Percentiles rank a stretch among this genome's conserved stretches.
Conservation (phyloP, 495 filamentous ascomycete species). For the Immersiella caudata region DNA sequence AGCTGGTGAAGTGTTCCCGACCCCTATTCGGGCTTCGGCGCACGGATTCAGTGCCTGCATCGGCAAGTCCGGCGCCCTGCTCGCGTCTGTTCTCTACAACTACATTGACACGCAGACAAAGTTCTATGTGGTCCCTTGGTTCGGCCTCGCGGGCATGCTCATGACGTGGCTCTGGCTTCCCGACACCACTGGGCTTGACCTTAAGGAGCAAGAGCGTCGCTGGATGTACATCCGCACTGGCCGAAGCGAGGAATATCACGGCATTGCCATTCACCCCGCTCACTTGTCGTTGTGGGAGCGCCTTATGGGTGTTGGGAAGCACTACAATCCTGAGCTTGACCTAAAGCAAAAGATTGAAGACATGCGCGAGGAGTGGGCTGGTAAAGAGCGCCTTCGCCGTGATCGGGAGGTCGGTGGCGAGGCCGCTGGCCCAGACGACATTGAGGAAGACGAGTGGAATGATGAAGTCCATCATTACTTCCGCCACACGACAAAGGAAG, state of each 20-base stretch:
- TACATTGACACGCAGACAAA: slow-evolving; percentile 78
- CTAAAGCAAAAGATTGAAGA: slow-evolving; percentile 78
- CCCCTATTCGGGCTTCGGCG: slow-evolving; percentile 84
- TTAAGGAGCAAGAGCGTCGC: slow-evolving; percentile 91
- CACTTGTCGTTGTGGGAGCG: slow-evolving; percentile 85
- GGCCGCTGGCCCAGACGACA: slow-evolving; percentile 27
- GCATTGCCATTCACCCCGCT: slow-evolving; percentile 81
- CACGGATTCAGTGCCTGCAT: slow-evolving; percentile 86
- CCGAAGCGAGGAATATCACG: slow-evolving; percentile 78
- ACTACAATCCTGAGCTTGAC: slow-evolving; percentile 78
- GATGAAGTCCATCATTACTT: slow-evolving; percentile 50
- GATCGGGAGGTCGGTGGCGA: slow-evolving; percentile 32
- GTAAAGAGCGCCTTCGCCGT: slow-evolving; percentile 34
- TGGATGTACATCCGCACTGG: slow-evolving; percentile 79
- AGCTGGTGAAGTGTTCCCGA: slow-evolving; percentile 88
- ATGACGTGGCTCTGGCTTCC: slow-evolving; percentile 81
- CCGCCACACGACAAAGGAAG: slow-evolving; percentile 27
- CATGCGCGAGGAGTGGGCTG: slow-evolving; percentile 58
- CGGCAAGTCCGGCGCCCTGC: slow-evolving; percentile 81
- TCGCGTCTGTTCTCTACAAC: slow-evolving; percentile 84
- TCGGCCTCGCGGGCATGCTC: slow-evolving; percentile 78
- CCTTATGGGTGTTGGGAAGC: slow-evolving; percentile 66
- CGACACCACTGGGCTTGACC: slow-evolving; percentile 88
- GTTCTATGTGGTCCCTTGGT: slow-evolving; percentile 91
- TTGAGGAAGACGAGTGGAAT: slow-evolving; percentile 46